These are phyloP conservation scores for Arabidopsis hybrid DNA, from an alignment of 441 rosid species.

Conservation along the genomic window DNA sequence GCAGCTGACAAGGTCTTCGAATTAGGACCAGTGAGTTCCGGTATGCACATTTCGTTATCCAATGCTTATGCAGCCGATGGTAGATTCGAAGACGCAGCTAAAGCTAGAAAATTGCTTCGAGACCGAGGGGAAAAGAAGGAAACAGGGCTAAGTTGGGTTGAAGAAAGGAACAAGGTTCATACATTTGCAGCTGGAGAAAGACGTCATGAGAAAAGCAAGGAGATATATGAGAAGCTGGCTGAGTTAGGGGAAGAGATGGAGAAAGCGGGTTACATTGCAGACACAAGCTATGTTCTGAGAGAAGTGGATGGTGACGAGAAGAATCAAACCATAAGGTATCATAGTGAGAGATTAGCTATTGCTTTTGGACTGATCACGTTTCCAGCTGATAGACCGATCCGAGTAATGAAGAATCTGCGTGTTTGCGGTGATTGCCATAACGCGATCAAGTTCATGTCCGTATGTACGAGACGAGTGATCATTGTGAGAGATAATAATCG, in stretches of 20 bases:
- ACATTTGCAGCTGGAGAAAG: constrained; percentile 80
- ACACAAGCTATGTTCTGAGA: constrained; percentile 77
- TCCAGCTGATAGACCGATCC: constrained; percentile 63
- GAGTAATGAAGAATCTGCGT: constrained; percentile 85
- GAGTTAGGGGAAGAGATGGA: constrained; percentile 83
- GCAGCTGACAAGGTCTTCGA: constrained; percentile 79
- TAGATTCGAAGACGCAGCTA: constrained; percentile 84
- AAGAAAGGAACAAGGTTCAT: constrained; percentile 84
- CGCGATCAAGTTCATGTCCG: constrained; percentile 79
- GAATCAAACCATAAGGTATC: constrained; percentile 68
- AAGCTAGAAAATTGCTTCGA: constrained; percentile 76
- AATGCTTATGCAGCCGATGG: constrained; percentile 92
- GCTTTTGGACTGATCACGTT: constrained; percentile 79
- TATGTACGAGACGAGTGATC: constrained; percentile 72
- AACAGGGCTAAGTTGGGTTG: constrained; percentile 93
- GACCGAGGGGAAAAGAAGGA: constrained; percentile 85
- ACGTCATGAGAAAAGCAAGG: constrained; percentile 57
- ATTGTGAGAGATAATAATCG: constrained; percentile 80
- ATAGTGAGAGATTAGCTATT: constrained; percentile 82
- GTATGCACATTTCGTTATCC: constrained; percentile 70
- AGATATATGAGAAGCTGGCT: constrained; percentile 74
- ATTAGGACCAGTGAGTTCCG: constrained; percentile 69
- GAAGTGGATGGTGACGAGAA: constrained; percentile 80
- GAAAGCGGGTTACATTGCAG: constrained; percentile 79
- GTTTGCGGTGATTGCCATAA: constrained; percentile 90